phyloP scores from a whole-genome alignment of 176 grass and related monocot species.

The Hsuehochloa calcarea region DNA sequence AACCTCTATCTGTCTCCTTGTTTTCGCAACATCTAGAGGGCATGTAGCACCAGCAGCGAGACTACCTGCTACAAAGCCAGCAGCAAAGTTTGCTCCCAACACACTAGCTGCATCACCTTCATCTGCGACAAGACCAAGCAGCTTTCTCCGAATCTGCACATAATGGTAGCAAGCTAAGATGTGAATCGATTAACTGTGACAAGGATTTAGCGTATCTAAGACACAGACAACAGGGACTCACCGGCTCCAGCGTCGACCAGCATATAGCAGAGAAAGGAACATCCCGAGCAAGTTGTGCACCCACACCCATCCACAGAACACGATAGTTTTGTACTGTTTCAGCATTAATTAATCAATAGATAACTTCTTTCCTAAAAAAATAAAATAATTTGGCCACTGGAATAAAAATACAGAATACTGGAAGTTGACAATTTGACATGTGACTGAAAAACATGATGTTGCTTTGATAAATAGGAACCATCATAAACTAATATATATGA shows the following conservation, averaged over 20 bases:
- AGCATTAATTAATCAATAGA: slow-evolving; percentile 15
- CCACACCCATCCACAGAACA: slow-evolving; percentile 83
- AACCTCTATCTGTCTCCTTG: slow-evolving; percentile 96
- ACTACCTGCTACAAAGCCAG: slow-evolving; percentile 93
- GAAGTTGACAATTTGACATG: not conserved
- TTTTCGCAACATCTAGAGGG: slow-evolving; percentile 96
- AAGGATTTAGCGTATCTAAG: slow-evolving; percentile 17
- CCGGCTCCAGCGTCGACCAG: slow-evolving; percentile 92
- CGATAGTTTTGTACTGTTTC: slow-evolving; percentile 86
- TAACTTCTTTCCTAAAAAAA: not conserved
- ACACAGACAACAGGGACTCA: slow-evolving; percentile 28
- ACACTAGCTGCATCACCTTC: slow-evolving; percentile 67
- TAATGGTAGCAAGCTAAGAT: slow-evolving; percentile 2
- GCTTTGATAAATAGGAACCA: not conserved
- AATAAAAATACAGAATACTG: not conserved
- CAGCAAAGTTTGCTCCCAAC: slow-evolving; percentile 83
- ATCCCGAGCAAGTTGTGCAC: slow-evolving; percentile 90
- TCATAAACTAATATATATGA: not conserved
- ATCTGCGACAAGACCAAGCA: slow-evolving; percentile 76
- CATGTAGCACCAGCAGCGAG: slow-evolving; percentile 91
- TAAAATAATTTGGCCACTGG: not conserved
- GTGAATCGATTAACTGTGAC: not conserved
- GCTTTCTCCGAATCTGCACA: slow-evolving; percentile 65
- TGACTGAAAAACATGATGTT: not conserved
- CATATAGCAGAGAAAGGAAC: slow-evolving; percentile 98